Evolutionary conservation across 306 rosid genomes (phyloP), one percentile per base, ranked within the genome.

Genomic region (Geum urbanum): DNA sequence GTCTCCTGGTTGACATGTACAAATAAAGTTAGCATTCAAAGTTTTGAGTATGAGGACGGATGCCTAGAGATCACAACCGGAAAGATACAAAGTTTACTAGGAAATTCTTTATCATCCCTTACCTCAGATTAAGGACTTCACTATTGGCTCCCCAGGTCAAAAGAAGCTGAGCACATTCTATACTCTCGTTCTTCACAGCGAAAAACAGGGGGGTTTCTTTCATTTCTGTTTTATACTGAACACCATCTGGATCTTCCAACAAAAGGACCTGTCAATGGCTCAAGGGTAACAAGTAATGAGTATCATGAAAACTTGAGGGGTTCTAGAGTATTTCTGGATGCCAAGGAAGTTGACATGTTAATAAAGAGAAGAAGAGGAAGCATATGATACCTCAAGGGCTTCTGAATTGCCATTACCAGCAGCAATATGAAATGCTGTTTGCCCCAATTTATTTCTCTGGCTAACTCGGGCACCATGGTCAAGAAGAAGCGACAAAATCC

Each of bases 181-280:
- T 62, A 63, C 56, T 67, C 27, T 75, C 83, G 72, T 82, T 78
- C 78, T 75, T 82, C 56, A 75, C 86, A 8, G 86, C 86, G 32
- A 78, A 82, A 73, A 82, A 82, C 43, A 82, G 66, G 40, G 86
- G 86, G 24, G 86, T 82, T 82, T 82, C 86, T 72, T 78, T 75
- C 82, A 75, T 75, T 72, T 78, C 86, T 16, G 86, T 71, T 66
- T 55, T 75, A 24, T 49, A 50, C 55, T 72, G 77, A 72, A 75
- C 55, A 24, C 77, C 83, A 41, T 75, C 80, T 6, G 83, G 83
- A 65, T 75, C 86, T 63, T 78, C 76, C 70, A 78, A 52, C 39
- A 78, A 67, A 55, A 82, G 80, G 60, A 72, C 63, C 83, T 82
- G 78, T 59, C 15, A 68, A 39, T 37, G 35, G 73, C 19, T 49